These are phyloP conservation scores for Torulaspora maleeae DNA, from an alignment of 805 yeast species.

Conservation along the genomic window DNA sequence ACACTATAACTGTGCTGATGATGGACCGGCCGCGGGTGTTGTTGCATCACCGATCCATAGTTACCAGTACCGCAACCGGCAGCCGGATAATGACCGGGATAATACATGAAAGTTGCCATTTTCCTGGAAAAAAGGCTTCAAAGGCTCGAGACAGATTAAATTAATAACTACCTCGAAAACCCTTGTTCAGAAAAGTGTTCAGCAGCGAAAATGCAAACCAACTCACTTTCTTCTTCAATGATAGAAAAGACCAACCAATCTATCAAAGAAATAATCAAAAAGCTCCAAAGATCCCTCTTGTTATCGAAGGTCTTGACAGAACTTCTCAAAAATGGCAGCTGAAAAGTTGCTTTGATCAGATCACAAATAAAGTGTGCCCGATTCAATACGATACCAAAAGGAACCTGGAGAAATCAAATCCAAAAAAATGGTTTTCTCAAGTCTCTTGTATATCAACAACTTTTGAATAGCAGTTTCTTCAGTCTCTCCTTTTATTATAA, in stretches of 20 bases:
- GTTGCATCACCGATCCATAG: slow-evolving; percentile 3
- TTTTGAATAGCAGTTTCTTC: slow-evolving; percentile 14
- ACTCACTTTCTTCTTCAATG: background rate
- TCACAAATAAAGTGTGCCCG: slow-evolving; percentile 2
- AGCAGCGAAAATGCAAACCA: background rate
- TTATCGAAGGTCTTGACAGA: background rate
- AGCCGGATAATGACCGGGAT: slow-evolving; percentile 16
- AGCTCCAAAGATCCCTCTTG: slow-evolving; percentile 1
- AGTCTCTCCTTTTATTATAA: slow-evolving; percentile 9
- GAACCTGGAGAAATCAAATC: background rate
- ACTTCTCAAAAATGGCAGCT: background rate
- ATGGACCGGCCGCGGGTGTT: background rate
- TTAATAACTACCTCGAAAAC: slow-evolving; percentile 31
- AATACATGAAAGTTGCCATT: slow-evolving; percentile 18
- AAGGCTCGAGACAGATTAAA: slow-evolving; percentile 31
- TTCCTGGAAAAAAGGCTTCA: slow-evolving; percentile 5
- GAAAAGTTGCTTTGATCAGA: slow-evolving; percentile 8
- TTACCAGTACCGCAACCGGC: slow-evolving; percentile 6
- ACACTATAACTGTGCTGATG: slow-evolving; percentile 5
- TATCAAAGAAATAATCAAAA: background rate
- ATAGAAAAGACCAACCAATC: background rate
- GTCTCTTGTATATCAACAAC: slow-evolving; percentile 14
- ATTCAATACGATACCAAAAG: slow-evolving; percentile 6
- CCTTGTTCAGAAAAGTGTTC: slow-evolving; percentile 1
- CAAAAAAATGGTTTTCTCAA: slow-evolving; percentile 2